Evolutionary conservation across 129 eudicot genomes (phyloP).

Genomic region (Flaveria linearis): DNA sequence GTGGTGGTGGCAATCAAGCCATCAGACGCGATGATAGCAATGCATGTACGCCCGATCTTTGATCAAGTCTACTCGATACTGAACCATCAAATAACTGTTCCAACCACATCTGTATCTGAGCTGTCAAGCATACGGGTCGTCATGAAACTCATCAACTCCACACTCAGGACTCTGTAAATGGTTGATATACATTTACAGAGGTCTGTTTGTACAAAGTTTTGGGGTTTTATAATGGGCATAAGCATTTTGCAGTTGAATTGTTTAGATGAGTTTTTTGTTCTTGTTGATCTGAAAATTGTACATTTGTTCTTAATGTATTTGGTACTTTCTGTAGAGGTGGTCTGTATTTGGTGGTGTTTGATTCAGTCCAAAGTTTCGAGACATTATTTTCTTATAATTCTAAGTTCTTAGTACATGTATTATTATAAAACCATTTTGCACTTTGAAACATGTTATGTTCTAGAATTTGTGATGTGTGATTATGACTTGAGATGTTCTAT

Average conservation of each 20-base stretch:
- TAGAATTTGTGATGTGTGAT: too few species aligned
- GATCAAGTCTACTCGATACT: conserved; percentile 91
- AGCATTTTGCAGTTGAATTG: conserved; percentile 15
- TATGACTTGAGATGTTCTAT: too few species aligned
- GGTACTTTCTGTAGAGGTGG: conserved; percentile 28
- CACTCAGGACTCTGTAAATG: conserved; percentile 71
- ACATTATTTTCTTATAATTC: not conserved
- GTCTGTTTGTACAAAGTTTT: conserved; percentile 50
- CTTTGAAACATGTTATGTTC: too few species aligned
- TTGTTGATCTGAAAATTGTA: conserved; percentile 29
- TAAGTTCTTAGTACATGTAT: too few species aligned
- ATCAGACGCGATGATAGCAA: conserved; percentile 68
- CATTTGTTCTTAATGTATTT: conserved; percentile 32
- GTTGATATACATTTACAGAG: conserved; percentile 30
- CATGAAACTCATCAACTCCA: conserved; percentile 81
- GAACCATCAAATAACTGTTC: conserved; percentile 66
- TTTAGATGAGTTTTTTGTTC: conserved; percentile 18
- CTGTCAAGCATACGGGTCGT: conserved; percentile 65
- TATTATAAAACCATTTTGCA: too few species aligned
- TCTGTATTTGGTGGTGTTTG: conserved; percentile 29
- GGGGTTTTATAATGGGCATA: conserved; percentile 12
- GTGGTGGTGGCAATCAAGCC: conserved; percentile 78
- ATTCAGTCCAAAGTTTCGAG: conserved; percentile 36
- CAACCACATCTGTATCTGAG: conserved; percentile 58
- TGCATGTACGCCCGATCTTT: conserved; percentile 88